These are phyloP conservation scores for Hericium rajendrae DNA, from an alignment of 768 basidiomycete genomes.

Conservation along the genomic window DNA sequence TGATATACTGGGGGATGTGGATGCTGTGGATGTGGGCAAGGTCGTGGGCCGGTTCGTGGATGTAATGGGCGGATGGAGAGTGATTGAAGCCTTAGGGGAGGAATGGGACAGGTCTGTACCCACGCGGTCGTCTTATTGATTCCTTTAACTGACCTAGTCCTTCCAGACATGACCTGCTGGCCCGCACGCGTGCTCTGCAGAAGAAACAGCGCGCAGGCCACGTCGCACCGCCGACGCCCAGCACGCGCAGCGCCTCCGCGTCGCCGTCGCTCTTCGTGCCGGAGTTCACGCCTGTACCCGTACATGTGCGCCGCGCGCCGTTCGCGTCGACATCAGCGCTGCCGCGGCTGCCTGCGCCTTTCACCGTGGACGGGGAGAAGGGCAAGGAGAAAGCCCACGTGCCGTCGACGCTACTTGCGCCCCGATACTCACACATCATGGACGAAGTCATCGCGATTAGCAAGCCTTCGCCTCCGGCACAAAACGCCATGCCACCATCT, in stretches of 20 bases:
- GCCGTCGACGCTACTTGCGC: constrained; percentile 39
- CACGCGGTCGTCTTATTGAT: not conserved
- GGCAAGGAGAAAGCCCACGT: constrained; percentile 7
- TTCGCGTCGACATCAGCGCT: constrained; percentile 12
- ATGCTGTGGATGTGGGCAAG: constrained; percentile 39
- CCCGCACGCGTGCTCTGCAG: constrained; percentile 45
- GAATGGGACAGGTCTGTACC: constrained; percentile 48
- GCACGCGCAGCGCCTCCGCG: constrained; percentile 21
- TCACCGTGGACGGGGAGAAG: constrained; percentile 15
- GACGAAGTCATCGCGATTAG: constrained; percentile 41
- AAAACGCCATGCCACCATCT: not conserved
- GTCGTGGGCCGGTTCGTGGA: constrained; percentile 54
- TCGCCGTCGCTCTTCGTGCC: constrained; percentile 32
- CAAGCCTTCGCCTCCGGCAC: constrained; percentile 2
- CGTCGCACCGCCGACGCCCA: constrained; percentile 46
- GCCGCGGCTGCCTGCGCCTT: constrained; percentile 17
- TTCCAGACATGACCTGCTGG: constrained; percentile 39
- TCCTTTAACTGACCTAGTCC: not conserved
- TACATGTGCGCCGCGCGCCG: constrained; percentile 1
- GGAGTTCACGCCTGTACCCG: constrained; percentile 39
- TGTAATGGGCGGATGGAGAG: constrained; percentile 36
- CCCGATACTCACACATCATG: constrained; percentile 47
- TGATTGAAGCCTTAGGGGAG: constrained; percentile 31
- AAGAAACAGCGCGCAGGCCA: constrained; percentile 50
- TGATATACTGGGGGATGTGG: constrained; percentile 37